Percentiles rank a stretch among this genome's conserved stretches.
Evolutionary conservation across 805 yeast genomes (phyloP).

Genomic region (Scheffersomyces stipitis): DNA sequence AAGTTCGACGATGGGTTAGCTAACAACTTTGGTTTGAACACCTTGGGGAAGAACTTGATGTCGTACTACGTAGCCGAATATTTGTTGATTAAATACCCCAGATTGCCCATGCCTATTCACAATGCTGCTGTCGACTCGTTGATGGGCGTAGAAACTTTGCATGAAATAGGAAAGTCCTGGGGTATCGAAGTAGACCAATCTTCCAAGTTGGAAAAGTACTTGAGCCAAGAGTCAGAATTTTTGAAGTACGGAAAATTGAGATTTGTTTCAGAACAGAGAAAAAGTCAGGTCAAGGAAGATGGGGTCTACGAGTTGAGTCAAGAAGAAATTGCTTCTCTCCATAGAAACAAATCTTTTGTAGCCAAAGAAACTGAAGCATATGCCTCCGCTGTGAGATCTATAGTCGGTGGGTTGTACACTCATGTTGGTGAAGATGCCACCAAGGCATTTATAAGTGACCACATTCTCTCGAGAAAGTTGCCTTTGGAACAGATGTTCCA

Average conservation of each 20-base stretch:
- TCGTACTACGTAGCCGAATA: slow-evolving; percentile 75
- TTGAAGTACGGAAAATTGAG: slow-evolving; percentile 71
- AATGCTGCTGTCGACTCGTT: slow-evolving; percentile 75
- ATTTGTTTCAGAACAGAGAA: slow-evolving; percentile 35
- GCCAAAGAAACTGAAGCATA: slow-evolving; percentile 46
- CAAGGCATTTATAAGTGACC: slow-evolving; percentile 66
- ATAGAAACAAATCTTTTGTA: slow-evolving; percentile 19
- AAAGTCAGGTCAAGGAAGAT: slow-evolving; percentile 35
- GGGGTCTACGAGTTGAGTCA: slow-evolving; percentile 49
- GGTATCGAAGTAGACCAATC: slow-evolving; percentile 80
- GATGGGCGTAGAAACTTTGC: slow-evolving; percentile 64
- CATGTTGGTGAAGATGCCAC: slow-evolving; percentile 67
- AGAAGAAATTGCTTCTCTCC: slow-evolving; percentile 20
- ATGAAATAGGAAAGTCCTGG: slow-evolving; percentile 74
- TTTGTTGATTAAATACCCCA: slow-evolving; percentile 75
- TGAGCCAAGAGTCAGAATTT: slow-evolving; percentile 67
- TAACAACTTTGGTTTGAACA: slow-evolving; percentile 75
- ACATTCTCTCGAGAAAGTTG: slow-evolving; percentile 79
- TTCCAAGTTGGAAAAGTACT: slow-evolving; percentile 61
- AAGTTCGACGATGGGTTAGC: slow-evolving; percentile 47
- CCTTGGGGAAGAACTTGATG: slow-evolving; percentile 79
- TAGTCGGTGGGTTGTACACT: slow-evolving; percentile 80
- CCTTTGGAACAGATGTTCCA: slow-evolving; percentile 73
- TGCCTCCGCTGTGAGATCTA: slow-evolving; percentile 76
- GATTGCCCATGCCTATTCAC: slow-evolving; percentile 80